Evolutionary conservation across 805 yeast genomes (phyloP), one percentile per base, ranked within the genome.

Genomic region (Candida piceae): DNA sequence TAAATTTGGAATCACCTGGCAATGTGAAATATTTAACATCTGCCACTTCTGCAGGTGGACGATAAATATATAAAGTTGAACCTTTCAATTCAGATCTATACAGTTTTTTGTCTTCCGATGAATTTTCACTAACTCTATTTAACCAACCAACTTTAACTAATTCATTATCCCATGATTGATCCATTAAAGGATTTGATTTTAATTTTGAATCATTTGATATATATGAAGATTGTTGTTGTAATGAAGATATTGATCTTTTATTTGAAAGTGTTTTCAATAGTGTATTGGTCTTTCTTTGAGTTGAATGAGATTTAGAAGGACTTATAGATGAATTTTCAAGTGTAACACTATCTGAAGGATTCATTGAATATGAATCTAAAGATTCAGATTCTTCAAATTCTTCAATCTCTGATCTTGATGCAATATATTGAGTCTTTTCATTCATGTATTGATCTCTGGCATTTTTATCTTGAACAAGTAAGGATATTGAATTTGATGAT

Each of bases 21-120:
- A 44, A 35, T 12, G 37, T 47, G 42, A 70, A 66, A 31, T 53
- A 53, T 35, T 53, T 60, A 29, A 61, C 56, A 40, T 47, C 69
- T 20, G 63, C 70, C 19, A 76, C 38, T 19, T 66, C 76, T 18
- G 64, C 58, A 2, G 72, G 80, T 25, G 77, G 70, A 55, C 76
- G 81, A 63, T 74, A 84, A 13, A 88, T 57, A 36, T 69, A 66
- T 35, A 88, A 60, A 29, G 67, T 65, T 2, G 88, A 75, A 15
- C 95, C 95, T 48, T 70, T 75, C 39, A 88, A 62, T 50, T 79
- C 85, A 0, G 83, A 87, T 34, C 81, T 67, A 39, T 66, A 75
- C 22, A 85, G 56, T 40, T 72, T 62, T 57, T 70, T 46, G 21
- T 60, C 62, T 7, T 58, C 60, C 29, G 62, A 68, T 19, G 42